phyloP scores from a whole-genome alignment of 2,329 filamentous ascomycete genomes.

The Ophiostoma sp. region DNA sequence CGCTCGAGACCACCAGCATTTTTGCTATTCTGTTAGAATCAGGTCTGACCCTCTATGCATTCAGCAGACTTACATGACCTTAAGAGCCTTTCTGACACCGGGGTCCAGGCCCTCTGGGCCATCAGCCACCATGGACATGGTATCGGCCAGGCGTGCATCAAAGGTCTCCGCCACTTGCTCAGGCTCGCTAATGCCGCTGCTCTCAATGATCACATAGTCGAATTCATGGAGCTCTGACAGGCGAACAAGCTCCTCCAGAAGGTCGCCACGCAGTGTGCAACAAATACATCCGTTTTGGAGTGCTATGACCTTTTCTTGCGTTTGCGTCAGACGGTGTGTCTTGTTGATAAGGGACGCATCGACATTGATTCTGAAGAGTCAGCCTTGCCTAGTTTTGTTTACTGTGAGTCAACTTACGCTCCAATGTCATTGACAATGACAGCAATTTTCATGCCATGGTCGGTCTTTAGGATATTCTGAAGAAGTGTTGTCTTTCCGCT shows the following conservation, averaged over 20 bases:
- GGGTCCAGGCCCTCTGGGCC: constrained; percentile 29
- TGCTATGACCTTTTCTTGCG: constrained; percentile 60
- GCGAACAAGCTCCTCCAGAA: constrained; percentile 52
- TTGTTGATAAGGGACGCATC: constrained; percentile 58
- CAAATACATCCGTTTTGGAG: constrained; percentile 73
- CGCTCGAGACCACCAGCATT: constrained; percentile 59
- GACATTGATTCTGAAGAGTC: constrained; percentile 51
- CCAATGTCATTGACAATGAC: constrained; percentile 71
- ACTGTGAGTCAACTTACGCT: constrained; percentile 37
- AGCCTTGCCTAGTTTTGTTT: background rate
- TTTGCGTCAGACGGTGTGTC: constrained; percentile 51
- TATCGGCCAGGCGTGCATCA: constrained; percentile 50
- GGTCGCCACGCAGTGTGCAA: constrained; percentile 53
- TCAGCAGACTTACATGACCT: background rate
- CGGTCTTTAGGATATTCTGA: constrained; percentile 60
- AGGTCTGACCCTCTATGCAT: background rate
- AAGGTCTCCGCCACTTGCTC: constrained; percentile 72
- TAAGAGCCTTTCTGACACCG: constrained; percentile 12
- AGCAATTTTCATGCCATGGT: constrained; percentile 63
- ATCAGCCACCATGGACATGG: constrained; percentile 38
- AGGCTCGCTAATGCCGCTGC: constrained; percentile 65
- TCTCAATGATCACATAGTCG: constrained; percentile 69
- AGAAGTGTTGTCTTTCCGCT: constrained; percentile 67
- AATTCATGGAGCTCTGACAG: constrained; percentile 58
- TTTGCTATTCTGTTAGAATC: constrained; percentile 5